Evolutionary conservation across 2,329 filamentous ascomycete genomes (phyloP), one percentile per base, ranked within the genome.

Genomic region (Fusarium tricinctum): DNA sequence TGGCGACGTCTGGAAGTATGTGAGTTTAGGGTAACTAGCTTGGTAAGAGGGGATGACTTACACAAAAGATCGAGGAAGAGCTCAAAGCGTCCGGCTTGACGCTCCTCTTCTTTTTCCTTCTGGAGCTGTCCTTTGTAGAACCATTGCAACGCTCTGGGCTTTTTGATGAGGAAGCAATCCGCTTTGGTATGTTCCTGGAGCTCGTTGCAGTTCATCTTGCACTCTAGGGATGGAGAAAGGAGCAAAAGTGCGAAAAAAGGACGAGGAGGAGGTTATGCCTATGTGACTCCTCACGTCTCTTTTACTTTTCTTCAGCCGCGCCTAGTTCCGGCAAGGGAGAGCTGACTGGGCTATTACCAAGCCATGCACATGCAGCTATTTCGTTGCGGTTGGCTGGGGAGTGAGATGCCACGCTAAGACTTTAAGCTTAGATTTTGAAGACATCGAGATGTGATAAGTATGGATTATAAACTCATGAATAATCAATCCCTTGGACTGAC

Each of bases 1-100:
- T 84, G 14, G 81, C 81, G 48, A 84, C 81, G 50, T 80, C 77
- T 78, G 5, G 6, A 17, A 13, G 22, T 12, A 5, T 23, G n/a
- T 63, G 14, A 68, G 65, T 45, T 7, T 22, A n/a, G 20, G 8
- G 22, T 33, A 9, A 28, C 10, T 38, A 33, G 9, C 19, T 20
- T 6, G 23, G 39, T 14, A 2, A 15, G 10, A 20, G n/a, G 4
- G 28, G 22, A 19, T 19, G 9, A 65, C 76, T 63, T 63, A 77
- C 83, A 85, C 12, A 85, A 73, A 38, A 85, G 73, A 54, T 85
- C 83, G 2, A 85, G 80, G 62, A 85, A 85, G 32, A 85, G 78
- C 70, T 84, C 82, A 58, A 85, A 85, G 14, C 82, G 80, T 2
- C 78, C 76, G 8, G 81, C 82, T 68, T 81, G 79, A 28, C 82